Base-by-base conservation (phyloP, 768 basidiomycete genomes). In the Leucogyrophana mollusca region DNA sequence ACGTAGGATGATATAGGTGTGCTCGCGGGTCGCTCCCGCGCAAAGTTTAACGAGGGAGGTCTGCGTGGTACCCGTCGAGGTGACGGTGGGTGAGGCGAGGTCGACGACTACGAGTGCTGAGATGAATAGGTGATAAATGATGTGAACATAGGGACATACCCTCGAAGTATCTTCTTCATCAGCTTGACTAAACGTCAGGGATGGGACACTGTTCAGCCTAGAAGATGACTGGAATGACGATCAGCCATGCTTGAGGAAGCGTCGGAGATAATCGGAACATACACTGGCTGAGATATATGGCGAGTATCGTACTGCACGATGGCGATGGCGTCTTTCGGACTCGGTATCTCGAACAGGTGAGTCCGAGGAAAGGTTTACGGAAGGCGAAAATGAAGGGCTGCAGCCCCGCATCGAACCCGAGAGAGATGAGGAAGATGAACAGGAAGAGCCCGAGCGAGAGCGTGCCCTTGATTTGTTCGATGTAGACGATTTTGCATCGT, bases 1-100 rank as follows among this genome's bases (percentile, higher is more conserved):
- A 87, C 83, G 49, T 85, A 90, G 32, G 79, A 76, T 21, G 89
- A 91, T 45, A 91, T 90, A 44, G 89, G 89, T 11, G 83, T 87
- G 57, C 79, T 78, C 32, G 79, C 82, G 23, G 78, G 66, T 16
- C 81, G 66, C 59, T 84, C 81, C 53, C 77, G 78, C 17, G 71
- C 62, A 10, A 79, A 67, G 50, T 73, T 74, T 49, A 77, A 70
- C 49, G 72, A 64, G 43, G 70, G 69, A 21, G 73, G 69, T 51
- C 69, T 62, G 40, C 68, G 73, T 38, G 45, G 17, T 17, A 73
- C 52, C 47, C 69, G 71, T 43, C 75, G 72, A 43, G 76, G 70
- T 27, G 74, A 67, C 44, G 64, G 60, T 34, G 64, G 55, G 46
- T 57, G 63, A 21, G 76, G 72, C 43, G 78, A 57, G 34, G 56